phyloP scores from a whole-genome alignment of 768 basidiomycete species.

The Peribolospora kevripleyi region DNA sequence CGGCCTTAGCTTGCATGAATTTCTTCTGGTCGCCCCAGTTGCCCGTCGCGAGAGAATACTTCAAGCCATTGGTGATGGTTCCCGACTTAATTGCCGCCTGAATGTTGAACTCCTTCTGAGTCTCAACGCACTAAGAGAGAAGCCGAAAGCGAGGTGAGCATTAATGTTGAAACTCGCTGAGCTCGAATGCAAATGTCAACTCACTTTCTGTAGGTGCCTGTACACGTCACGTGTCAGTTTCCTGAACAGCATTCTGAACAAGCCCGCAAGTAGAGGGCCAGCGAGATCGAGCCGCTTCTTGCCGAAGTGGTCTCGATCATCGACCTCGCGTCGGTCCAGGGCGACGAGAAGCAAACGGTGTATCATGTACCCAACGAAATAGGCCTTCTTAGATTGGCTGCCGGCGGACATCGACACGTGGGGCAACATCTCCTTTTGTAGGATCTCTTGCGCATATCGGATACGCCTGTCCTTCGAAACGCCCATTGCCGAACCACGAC shows the following conservation, averaged over 20 bases:
- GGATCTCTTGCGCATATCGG: conserved; percentile 85
- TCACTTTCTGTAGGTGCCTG: conserved; percentile 83
- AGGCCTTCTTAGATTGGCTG: conserved; percentile 92
- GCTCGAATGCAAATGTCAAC: conserved; percentile 1
- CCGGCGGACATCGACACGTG: conserved; percentile 91
- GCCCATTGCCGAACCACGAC: conserved; percentile 84
- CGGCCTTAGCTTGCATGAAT: conserved; percentile 89
- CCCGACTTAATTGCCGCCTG: conserved; percentile 79
- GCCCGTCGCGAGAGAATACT: conserved; percentile 91
- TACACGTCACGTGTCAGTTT: conserved; percentile 94
- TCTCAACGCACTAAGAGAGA: conserved; percentile 59
- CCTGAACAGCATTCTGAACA: conserved; percentile 93
- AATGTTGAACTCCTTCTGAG: conserved; percentile 81
- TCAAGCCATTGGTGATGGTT: conserved; percentile 92
- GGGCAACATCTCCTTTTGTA: conserved; percentile 96
- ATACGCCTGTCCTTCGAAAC: conserved; percentile 77
- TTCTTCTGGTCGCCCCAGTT: conserved; percentile 99
- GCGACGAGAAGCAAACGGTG: conserved; percentile 84
- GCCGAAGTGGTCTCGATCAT: conserved; percentile 98
- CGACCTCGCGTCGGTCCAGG: conserved; percentile 76
- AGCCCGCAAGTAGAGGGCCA: conserved; percentile 79
- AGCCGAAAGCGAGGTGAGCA: neutral
- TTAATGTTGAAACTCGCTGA: neutral
- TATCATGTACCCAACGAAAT: conserved; percentile 99
- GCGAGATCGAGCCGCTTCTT: conserved; percentile 93